phyloP scores from a whole-genome alignment of 345 rosid species.

The Euphorbia lathyris region DNA sequence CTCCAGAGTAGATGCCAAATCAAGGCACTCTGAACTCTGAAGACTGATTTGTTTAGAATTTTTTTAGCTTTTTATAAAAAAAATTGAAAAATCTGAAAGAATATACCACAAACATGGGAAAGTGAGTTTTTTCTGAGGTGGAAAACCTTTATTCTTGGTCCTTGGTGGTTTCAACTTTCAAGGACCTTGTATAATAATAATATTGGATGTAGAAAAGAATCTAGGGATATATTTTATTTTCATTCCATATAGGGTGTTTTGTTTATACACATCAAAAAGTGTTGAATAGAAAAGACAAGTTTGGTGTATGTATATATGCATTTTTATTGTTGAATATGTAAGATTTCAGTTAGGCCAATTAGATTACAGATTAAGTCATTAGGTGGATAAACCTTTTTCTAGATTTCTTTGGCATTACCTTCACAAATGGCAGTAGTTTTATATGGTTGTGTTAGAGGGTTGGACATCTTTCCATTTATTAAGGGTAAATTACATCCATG shows the following conservation, averaged over 20 bases:
- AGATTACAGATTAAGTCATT: not conserved
- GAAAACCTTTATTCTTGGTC: not conserved
- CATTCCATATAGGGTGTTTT: not conserved
- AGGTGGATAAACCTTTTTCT: too few species aligned
- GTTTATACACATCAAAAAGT: not conserved
- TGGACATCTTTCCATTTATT: conserved; percentile 7
- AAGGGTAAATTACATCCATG: too few species aligned
- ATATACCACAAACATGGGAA: conserved; percentile 1
- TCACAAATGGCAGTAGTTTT: not conserved
- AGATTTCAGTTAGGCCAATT: not conserved
- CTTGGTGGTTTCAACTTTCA: not conserved
- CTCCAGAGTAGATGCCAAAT: not conserved
- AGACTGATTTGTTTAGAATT: not conserved
- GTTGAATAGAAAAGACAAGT: not conserved
- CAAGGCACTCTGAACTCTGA: not conserved
- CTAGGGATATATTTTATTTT: not conserved
- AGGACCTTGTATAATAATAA: not conserved
- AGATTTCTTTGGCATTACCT: not conserved
- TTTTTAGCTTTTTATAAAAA: not conserved
- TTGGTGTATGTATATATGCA: not conserved
- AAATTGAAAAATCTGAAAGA: not conserved
- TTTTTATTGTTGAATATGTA: not conserved
- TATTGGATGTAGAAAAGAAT: not conserved
- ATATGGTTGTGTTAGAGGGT: not conserved
- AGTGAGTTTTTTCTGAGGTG: not conserved